Base-by-base conservation (phyloP, 345 rosid species). In the Hibiscus tridactylites region DNA sequence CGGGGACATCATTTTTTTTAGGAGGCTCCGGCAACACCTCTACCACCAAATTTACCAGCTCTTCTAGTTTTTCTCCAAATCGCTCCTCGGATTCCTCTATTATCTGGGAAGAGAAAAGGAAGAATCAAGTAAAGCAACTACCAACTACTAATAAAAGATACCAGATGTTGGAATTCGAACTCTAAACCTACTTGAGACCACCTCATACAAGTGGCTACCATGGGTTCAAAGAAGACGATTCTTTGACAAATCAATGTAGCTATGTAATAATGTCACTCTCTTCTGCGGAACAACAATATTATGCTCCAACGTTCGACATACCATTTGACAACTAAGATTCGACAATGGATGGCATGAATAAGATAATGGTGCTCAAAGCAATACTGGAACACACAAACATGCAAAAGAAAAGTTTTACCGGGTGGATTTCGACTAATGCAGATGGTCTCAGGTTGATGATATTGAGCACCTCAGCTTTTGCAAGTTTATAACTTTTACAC, bases 401-500 rank as follows among this genome's bases (percentile, higher is more conserved):
- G 5, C 11, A 16, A 11, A 47, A 69, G 42, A 54, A 54, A 71
- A 52, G 24, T 31, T 70, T 75, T 79, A 92, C 99, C 79, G 92
- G 70, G 10, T 72, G 71, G 39, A 89, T 62, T 56, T 85, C 96
- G 56, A 86, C 93, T 4, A 76, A 62, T 65, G 81, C 70, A 71
- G 84, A 65, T 52, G 97, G 96, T 35, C 85, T 76, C 31, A 84
- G 65, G 73, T 92, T 87, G 79, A 89, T 79, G 74, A 92, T 86
- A 73, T 83, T 88, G 76, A 92, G 92, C 56, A 85, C 71, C 88
- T 92, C 97, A 53, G 94, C 91, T 83, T 92, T 89, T 0, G 97
- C 88, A 42, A 95, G 83, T 59, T 83, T 77, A 73, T 75, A 90
- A 56, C 68, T 82, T 77, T 85, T 85, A 74, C 86, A 79, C 79